Evolutionary conservation across 225 moss, liverwort and hornwort genomes (phyloP).

Genomic region (Pleurozium schreberi): DNA sequence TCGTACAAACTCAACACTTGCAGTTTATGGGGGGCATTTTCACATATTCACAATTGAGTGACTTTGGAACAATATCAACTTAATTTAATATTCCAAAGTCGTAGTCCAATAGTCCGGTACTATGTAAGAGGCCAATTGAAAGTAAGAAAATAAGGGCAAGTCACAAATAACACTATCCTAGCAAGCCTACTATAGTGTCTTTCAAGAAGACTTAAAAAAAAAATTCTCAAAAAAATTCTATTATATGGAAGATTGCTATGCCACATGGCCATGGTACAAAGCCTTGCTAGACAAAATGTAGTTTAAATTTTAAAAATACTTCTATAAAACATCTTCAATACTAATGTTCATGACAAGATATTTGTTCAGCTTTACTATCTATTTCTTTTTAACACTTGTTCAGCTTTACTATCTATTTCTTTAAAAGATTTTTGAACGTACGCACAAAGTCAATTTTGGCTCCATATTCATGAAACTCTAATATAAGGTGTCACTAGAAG

Average conservation of each 20-base stretch:
- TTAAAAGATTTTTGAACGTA: too few relatives aligned
- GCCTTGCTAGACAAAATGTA: background rate
- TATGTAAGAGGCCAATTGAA: background rate
- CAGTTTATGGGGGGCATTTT: background rate
- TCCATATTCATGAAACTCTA: too few relatives aligned
- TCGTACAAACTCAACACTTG: fast-evolving
- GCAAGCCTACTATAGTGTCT: background rate
- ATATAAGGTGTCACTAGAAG: too few relatives aligned
- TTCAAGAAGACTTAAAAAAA: background rate
- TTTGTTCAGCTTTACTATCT: too few relatives aligned
- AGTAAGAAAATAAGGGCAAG: background rate
- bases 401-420: too few relatives aligned
- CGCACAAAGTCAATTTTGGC: too few relatives aligned
- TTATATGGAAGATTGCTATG: fast-evolving
- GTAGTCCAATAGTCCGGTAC: too few relatives aligned
- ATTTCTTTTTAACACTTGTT: too few relatives aligned
- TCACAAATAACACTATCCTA: fast-evolving
- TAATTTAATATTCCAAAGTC: background rate
- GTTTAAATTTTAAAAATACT: background rate
- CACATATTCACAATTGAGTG: fast-evolving
- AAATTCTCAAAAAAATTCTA: background rate
- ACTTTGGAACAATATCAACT: background rate
- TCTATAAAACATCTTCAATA: background rate
- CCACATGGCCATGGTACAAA: background rate
- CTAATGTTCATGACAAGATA: too few relatives aligned